phyloP scores from a whole-genome alignment of 106 monocot genomes.

The Apostasia shenzhenica region DNA sequence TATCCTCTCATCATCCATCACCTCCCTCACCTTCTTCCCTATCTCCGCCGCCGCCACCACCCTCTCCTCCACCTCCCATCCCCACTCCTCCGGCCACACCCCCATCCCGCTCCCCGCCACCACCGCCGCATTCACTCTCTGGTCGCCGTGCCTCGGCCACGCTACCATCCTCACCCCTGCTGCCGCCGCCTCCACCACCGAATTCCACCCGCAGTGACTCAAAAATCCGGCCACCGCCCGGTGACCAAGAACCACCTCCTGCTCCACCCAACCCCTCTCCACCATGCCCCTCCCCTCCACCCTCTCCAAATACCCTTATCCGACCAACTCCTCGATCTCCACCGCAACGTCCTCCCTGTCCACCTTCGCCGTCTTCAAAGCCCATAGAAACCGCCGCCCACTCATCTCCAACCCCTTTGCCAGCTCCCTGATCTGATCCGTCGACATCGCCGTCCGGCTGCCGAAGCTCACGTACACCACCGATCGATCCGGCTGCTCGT shows the following conservation, averaged over 20 bases:
- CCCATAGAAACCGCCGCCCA: conserved; percentile 56
- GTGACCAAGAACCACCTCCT: conserved; percentile 39
- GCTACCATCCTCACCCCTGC: conserved; percentile 36
- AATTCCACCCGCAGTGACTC: conserved; percentile 79
- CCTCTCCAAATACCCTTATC: conserved; percentile 32
- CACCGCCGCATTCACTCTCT: conserved; percentile 44
- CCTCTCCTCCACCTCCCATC: conserved; percentile 38
- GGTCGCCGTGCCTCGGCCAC: conserved; percentile 51
- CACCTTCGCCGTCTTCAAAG: conserved; percentile 40
- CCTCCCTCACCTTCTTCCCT: conserved; percentile 21
- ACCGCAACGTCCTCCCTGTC: conserved; percentile 33
- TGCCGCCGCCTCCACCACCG: conserved; percentile 43
- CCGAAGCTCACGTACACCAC: conserved; percentile 73
- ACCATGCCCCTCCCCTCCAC: conserved; percentile 47
- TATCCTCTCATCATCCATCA: conserved; percentile 24
- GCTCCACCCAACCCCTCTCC: conserved; percentile 51
- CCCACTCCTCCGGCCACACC: conserved; percentile 49
- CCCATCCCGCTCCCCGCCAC: conserved; percentile 35
- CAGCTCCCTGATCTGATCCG: conserved; percentile 33
- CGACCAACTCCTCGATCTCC: conserved; percentile 22
- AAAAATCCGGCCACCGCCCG: conserved; percentile 46
- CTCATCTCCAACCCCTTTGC: conserved; percentile 49
- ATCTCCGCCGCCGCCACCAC: conserved; percentile 35
- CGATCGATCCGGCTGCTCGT: conserved; percentile 39
- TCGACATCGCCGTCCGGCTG: conserved; percentile 39